Evolutionary conservation across 1,284 basidiomycete genomes (phyloP), one percentile per base, ranked within the genome.

Genomic region (Microbotryomycetes sp.): DNA sequence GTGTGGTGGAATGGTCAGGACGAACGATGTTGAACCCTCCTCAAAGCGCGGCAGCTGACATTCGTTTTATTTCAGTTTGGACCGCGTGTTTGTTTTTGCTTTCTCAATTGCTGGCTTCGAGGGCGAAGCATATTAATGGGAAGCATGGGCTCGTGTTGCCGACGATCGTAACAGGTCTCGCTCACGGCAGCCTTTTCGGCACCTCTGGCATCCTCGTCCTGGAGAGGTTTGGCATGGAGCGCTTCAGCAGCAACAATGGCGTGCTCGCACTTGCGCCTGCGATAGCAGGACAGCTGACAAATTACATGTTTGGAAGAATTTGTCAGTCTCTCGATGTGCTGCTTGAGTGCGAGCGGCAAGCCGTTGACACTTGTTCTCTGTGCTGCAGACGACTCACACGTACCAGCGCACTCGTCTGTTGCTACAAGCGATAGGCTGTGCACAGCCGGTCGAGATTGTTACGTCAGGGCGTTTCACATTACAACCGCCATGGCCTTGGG

Each of bases 181-280:
- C 24, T 52, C 64, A 68, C 45, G 67, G 67, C 7, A 45, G 45
- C 11, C 18, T 68, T 23, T 68, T 68, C 6, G 63, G 63, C 0
- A 46, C 65, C 15, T 41, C 30, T 9, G 61, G 64, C 2, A 52
- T 68, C 23, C 49, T 68, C 15, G 59, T 56, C 21, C 54, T 68
- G 24, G 66, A 66, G 31, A 30, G 66, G 47, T 66, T 68, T 54
- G 67, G 67, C 9, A 60, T 68, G 16, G 27, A 45, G 3, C 55
- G 49, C 16, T 68, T 66, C 41, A 56, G 54, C 13, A 47, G 49
- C 21, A 68, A 62, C 35, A 66, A 62, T 30, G 62, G 62, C 2
- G 55, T 62, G 23, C 51, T 66, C 7, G 60, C 67, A 6, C 57
- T 68, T 6, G 64, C 64, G 4, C 67, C 67, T 0, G 64, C 67